Conservation (phyloP, 306 rosid species). For the Cercis canadensis region DNA sequence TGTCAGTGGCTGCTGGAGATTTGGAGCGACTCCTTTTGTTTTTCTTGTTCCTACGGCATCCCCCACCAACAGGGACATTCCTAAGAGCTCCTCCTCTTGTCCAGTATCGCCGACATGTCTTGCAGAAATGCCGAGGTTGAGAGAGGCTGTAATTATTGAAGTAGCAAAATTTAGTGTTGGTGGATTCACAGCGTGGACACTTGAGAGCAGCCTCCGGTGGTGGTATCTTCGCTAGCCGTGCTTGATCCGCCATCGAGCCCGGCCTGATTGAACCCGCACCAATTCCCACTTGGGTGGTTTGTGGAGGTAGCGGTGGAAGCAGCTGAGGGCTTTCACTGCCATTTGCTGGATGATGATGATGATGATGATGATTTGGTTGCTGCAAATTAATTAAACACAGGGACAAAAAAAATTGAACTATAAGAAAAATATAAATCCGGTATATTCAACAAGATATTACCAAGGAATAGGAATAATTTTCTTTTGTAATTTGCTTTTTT, state of each 20-base stretch:
- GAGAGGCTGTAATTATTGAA: slow-evolving; percentile 83
- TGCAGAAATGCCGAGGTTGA: slow-evolving; percentile 97
- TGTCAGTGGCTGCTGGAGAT: slow-evolving; percentile 57
- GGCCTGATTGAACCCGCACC: slow-evolving; percentile 61
- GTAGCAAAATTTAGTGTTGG: slow-evolving; percentile 91
- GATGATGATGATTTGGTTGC: slow-evolving; percentile 60
- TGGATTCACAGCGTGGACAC: slow-evolving; percentile 94
- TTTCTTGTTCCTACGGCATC: slow-evolving; percentile 90
- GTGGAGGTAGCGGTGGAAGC: slow-evolving; percentile 57
- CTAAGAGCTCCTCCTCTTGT: slow-evolving; percentile 87
- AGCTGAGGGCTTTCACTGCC: slow-evolving; percentile 52
- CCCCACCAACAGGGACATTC: slow-evolving; percentile 94
- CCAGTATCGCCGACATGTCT: slow-evolving; percentile 94
- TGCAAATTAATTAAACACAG: slow-evolving; percentile 40
- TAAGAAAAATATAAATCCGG: slow-evolving; percentile 52
- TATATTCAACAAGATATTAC: slow-evolving; percentile 74
- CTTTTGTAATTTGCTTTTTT: slow-evolving; percentile 53
- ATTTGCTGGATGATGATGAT: slow-evolving; percentile 38
- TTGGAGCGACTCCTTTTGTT: slow-evolving; percentile 69
- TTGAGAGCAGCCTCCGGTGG: slow-evolving; percentile 82
- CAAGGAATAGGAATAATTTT: slow-evolving; percentile 82
- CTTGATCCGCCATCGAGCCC: slow-evolving; percentile 87
- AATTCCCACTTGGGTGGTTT: slow-evolving; percentile 34
- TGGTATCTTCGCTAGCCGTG: slow-evolving; percentile 75
- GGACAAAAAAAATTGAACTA: slow-evolving; percentile 18